Percentiles rank a stretch among this genome's conserved stretches.
These are phyloP conservation scores for Trichophyton benhamiae DNA, from an alignment of 2,329 filamentous ascomycete genomes.

Conservation along the genomic window DNA sequence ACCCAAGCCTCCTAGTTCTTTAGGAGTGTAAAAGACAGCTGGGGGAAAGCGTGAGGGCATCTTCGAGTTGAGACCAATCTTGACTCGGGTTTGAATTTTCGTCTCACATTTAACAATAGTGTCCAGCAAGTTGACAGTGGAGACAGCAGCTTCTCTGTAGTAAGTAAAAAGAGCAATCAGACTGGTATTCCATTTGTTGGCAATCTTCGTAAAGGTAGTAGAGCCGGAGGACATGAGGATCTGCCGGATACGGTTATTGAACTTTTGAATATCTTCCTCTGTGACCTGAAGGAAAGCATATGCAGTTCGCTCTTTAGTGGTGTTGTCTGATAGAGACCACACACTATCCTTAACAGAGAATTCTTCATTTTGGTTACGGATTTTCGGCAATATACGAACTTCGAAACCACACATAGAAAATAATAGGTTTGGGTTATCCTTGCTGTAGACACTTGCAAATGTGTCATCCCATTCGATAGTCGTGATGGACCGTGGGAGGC, in stretches of 20 bases:
- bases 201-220: slow-evolving; percentile 98
- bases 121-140: slow-evolving; percentile 83
- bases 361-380: slow-evolving; percentile 86
- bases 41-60: slow-evolving; percentile 98
- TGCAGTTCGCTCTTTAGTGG: slow-evolving; percentile 90
- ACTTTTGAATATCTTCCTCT: slow-evolving; percentile 94
- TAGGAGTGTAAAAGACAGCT: slow-evolving; percentile 96
- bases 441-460: slow-evolving; percentile 93
- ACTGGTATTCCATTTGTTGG: slow-evolving; percentile 99
- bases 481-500: slow-evolving; percentile 82
- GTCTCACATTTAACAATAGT: slow-evolving; percentile 99
- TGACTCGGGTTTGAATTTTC: slow-evolving; percentile 97
- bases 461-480: slow-evolving; percentile 99
- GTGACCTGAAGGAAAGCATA: slow-evolving; percentile 97
- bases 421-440: slow-evolving; percentile 90
- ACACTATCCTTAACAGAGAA: slow-evolving; percentile 97
- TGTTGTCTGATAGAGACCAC: slow-evolving; percentile 93
- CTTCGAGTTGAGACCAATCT: slow-evolving; percentile 97
- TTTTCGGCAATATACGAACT: slow-evolving; percentile 90
- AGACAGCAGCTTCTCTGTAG: slow-evolving; percentile 93
- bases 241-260: slow-evolving; percentile 96
- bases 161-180: slow-evolving; percentile 96
- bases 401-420: slow-evolving; percentile 99
- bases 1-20: slow-evolving; percentile 88
- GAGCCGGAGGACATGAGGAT: slow-evolving; percentile 99